Percentiles rank a stretch among this genome's conserved stretches.
These are phyloP conservation scores for Candida maris DNA, from an alignment of 805 yeast genomes.

Conservation along the genomic window DNA sequence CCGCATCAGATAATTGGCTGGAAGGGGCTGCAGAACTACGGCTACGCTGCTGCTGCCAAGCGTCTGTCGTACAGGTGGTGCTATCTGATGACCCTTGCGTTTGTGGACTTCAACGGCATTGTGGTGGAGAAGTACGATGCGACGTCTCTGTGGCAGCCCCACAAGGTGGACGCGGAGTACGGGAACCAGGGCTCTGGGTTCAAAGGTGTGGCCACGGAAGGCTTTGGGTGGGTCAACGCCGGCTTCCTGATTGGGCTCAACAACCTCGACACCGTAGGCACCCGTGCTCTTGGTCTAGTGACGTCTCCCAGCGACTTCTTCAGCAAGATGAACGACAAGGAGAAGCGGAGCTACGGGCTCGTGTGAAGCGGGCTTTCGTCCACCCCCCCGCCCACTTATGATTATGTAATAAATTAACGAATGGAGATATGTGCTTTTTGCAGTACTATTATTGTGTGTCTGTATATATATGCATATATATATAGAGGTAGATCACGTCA, in stretches of 20 bases:
- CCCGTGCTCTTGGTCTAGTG: slow-evolving; percentile 74
- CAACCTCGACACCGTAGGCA: slow-evolving; percentile 60
- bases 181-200: slow-evolving; percentile 95
- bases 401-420: not conserved
- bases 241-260: slow-evolving; percentile 72
- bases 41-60: slow-evolving; percentile 57
- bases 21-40: slow-evolving; percentile 78
- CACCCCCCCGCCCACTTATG: not conserved
- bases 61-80: slow-evolving; percentile 85
- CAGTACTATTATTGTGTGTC: too few relatives aligned
- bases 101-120: slow-evolving; percentile 89
- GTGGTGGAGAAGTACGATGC: slow-evolving; percentile 96
- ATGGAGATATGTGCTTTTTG: too few relatives aligned
- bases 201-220: slow-evolving; percentile 91
- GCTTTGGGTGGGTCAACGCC: slow-evolving; percentile 98
- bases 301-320: slow-evolving; percentile 70
- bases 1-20: slow-evolving; percentile 96
- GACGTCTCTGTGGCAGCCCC: slow-evolving; percentile 77
- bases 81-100: slow-evolving; percentile 81
- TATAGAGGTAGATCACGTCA: slow-evolving; percentile 2
- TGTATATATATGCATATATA: not conserved
- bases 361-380: too few relatives aligned
- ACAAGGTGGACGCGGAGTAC: slow-evolving; percentile 90
- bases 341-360: slow-evolving; percentile 34
- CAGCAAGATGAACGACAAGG: slow-evolving; percentile 40